Conservation (phyloP, 31 red algal genomes). For the Porphyra umbilicalis region DNA sequence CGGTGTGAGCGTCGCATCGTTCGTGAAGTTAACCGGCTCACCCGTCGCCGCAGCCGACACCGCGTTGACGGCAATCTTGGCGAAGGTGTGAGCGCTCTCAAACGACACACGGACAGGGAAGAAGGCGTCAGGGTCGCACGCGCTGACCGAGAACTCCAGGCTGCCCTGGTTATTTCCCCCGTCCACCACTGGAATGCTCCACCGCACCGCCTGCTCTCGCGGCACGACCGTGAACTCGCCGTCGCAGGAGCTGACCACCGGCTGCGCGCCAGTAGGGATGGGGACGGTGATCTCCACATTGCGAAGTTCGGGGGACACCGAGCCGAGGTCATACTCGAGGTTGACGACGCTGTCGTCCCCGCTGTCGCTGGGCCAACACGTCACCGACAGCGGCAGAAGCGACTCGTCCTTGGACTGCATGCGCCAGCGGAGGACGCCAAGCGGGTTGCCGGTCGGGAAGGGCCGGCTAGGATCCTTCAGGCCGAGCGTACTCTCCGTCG, state of each 20-base stretch:
- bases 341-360: conserved; percentile 75
- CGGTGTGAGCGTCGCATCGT: conserved; percentile 56
- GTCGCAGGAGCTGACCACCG: conserved; percentile 62
- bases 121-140: conserved; percentile 51
- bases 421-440: conserved; percentile 89
- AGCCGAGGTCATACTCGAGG: conserved; percentile 88
- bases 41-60: conserved; percentile 33
- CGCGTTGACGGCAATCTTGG: conserved; percentile 17
- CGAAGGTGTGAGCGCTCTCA: conserved; percentile 67
- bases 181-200: conserved; percentile 70
- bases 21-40: conserved; percentile 50
- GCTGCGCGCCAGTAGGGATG: conserved; percentile 43
- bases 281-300: conserved; percentile 81
- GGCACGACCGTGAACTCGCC: conserved; percentile 77
- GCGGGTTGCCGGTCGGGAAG: conserved; percentile 86
- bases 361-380: conserved; percentile 87
- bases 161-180: conserved; percentile 60
- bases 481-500: conserved; percentile 48
- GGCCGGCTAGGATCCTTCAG: conserved; percentile 67
- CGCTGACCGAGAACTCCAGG: conserved; percentile 65
- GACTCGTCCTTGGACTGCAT: conserved; percentile 72
- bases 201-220: conserved; percentile 58
- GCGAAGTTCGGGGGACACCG: conserved; percentile 37
- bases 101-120: conserved; percentile 91
- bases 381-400: conserved; percentile 74